These are phyloP conservation scores for Rosa lucieae DNA, from an alignment of 306 rosid species.

Conservation along the genomic window DNA sequence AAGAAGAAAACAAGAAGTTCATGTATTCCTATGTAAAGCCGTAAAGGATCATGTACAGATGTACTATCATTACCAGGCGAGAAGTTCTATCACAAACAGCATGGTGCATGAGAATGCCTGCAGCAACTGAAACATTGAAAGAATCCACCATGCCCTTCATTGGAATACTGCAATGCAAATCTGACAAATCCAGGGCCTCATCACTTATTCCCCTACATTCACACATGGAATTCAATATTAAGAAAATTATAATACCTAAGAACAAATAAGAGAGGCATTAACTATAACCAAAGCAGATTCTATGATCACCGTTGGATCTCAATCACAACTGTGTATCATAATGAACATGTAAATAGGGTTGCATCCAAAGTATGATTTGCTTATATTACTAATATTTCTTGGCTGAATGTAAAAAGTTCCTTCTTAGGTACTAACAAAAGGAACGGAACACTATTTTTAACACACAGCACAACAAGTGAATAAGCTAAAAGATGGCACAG, in stretches of 20 bases:
- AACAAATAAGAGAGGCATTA: not conserved
- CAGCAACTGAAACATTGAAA: slow-evolving; percentile 94
- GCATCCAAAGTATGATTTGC: not conserved
- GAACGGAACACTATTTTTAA: not conserved
- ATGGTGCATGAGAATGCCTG: slow-evolving; percentile 94
- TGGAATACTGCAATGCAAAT: slow-evolving; percentile 80
- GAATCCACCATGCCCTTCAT: slow-evolving; percentile 98
- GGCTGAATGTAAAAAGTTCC: not conserved
- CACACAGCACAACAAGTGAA: not conserved
- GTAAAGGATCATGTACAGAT: not conserved
- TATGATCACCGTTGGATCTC: not conserved
- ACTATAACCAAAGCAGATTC: not conserved
- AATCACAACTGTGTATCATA: not conserved
- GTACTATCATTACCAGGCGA: slow-evolving; percentile 58
- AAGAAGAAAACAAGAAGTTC: not conserved
- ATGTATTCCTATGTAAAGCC: slow-evolving; percentile 9
- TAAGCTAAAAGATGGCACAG: not conserved
- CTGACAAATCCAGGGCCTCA: slow-evolving; percentile 84
- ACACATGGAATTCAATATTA: slow-evolving; percentile 2
- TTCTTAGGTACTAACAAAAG: not conserved
- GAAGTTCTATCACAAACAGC: slow-evolving; percentile 80
- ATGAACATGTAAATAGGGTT: not conserved
- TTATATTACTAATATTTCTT: not conserved
- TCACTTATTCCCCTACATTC: slow-evolving; percentile 76
- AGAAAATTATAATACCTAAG: not conserved